These are phyloP conservation scores for Cucumis melo DNA, from an alignment of 306 rosid species.

Conservation along the genomic window DNA sequence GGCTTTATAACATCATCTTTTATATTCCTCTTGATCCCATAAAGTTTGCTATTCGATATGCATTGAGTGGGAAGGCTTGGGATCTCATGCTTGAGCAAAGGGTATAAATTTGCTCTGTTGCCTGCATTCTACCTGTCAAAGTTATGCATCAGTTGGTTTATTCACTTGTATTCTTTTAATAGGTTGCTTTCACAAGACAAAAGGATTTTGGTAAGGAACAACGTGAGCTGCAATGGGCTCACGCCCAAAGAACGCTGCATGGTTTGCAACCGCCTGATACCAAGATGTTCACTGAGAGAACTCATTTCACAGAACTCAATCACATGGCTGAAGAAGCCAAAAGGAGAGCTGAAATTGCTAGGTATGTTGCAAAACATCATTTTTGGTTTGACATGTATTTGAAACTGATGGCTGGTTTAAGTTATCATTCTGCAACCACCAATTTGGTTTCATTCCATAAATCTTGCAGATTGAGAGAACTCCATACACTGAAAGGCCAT, in stretches of 20 bases:
- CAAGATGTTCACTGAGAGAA: conserved; percentile 65
- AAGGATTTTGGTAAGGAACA: conserved; percentile 98
- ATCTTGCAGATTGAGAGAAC: conserved; percentile 71
- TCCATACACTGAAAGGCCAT: conserved; percentile 83
- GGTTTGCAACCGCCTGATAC: conserved; percentile 82
- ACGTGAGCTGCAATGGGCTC: conserved; percentile 98
- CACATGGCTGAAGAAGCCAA: conserved; percentile 99
- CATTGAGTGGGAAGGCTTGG: conserved; percentile 92
- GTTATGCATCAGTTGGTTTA: neutral
- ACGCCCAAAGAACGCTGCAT: conserved; percentile 91
- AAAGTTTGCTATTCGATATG: conserved; percentile 77
- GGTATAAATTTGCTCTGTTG: conserved; percentile 25
- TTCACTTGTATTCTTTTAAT: neutral
- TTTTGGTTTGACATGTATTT: neutral
- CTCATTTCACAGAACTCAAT: conserved; percentile 77
- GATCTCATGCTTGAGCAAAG: conserved; percentile 97
- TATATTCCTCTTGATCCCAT: conserved; percentile 84
- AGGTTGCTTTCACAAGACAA: conserved; percentile 98
- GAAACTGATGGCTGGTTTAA: neutral
- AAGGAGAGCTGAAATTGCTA: conserved; percentile 94
- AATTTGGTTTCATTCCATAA: neutral
- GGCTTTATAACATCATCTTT: conserved; percentile 77
- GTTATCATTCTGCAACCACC: neutral
- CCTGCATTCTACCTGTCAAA: neutral
- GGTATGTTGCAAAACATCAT: conserved; percentile 23